These are phyloP conservation scores for Schizophyllum amplum DNA, from an alignment of 1,284 basidiomycete genomes.

Conservation along the genomic window DNA sequence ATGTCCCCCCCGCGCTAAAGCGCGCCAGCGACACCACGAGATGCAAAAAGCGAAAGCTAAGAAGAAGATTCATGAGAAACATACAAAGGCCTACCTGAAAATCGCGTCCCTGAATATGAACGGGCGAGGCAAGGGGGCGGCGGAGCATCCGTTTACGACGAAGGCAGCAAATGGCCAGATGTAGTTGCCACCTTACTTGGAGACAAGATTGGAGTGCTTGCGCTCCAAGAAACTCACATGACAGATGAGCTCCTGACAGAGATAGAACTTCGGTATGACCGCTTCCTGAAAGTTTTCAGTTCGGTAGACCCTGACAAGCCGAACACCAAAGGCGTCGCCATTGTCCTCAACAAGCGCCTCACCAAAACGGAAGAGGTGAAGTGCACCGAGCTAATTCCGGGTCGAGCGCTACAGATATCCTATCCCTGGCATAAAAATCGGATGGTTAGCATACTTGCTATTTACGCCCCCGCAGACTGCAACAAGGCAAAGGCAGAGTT, in stretches of 20 bases:
- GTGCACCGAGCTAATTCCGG: slow-evolving; percentile 6
- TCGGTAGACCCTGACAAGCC: background rate
- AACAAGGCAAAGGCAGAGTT: background rate
- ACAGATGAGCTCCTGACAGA: background rate
- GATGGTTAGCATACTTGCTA: slow-evolving; percentile 3
- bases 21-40: no score
- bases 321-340: background rate
- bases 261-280: slow-evolving; percentile 1
- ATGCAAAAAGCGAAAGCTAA: no score
- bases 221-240: slow-evolving; percentile 8
- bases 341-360: background rate
- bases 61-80: background rate
- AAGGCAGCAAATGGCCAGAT: slow-evolving; percentile 2
- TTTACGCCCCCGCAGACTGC: slow-evolving; percentile 8
- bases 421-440: slow-evolving; percentile 7
- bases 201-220: slow-evolving; percentile 5
- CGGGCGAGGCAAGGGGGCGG: background rate
- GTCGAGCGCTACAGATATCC: slow-evolving; percentile 5
- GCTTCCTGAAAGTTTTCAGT: slow-evolving; percentile 3
- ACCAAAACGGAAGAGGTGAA: background rate
- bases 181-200: slow-evolving; percentile 1
- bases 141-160: background rate
- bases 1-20: no score
- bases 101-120: slow-evolving; percentile 5
- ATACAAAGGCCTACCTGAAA: background rate